phyloP scores from a whole-genome alignment of 345 rosid species.

The Pistacia integerrima region DNA sequence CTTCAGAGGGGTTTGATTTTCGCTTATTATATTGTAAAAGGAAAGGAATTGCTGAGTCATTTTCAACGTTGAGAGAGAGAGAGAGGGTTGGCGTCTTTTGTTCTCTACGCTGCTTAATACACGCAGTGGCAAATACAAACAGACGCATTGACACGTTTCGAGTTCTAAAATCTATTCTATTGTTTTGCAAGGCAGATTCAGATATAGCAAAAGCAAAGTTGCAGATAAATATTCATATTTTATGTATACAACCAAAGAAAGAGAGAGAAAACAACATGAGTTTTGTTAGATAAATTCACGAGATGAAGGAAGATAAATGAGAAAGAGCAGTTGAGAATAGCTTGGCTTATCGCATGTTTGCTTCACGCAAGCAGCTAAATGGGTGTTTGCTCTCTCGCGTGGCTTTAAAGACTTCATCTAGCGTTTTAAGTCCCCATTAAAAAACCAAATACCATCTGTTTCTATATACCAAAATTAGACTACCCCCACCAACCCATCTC shows the following conservation, averaged over 20 bases:
- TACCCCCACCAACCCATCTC: conserved; percentile 42
- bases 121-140: conserved; percentile 45
- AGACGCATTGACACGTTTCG: conserved; percentile 46
- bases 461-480: conserved; percentile 13
- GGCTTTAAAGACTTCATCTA: conserved; percentile 82
- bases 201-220: conserved; percentile 17
- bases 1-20: conserved; percentile 18
- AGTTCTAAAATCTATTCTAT: conserved; percentile 15
- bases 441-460: conserved; percentile 15
- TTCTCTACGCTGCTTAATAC: conserved; percentile 60
- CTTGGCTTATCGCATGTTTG: conserved; percentile 83
- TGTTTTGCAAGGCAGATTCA: conserved; percentile 23
- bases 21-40: conserved; percentile 27
- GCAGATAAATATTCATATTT: background rate
- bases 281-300: conserved; percentile 42
- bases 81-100: conserved; percentile 60
- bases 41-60: conserved; percentile 40
- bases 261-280: conserved; percentile 20
- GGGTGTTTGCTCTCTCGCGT: conserved; percentile 80
- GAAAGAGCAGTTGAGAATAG: conserved; percentile 44
- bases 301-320: conserved; percentile 27
- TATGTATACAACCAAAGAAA: background rate
- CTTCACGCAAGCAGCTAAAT: conserved; percentile 99
- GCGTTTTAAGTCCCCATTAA: conserved; percentile 38
- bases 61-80: conserved; percentile 34